Percentiles rank a stretch among this genome's conserved stretches.
phyloP scores from a whole-genome alignment of 208 protist species.

The Acanthamoeba triangularis region DNA sequence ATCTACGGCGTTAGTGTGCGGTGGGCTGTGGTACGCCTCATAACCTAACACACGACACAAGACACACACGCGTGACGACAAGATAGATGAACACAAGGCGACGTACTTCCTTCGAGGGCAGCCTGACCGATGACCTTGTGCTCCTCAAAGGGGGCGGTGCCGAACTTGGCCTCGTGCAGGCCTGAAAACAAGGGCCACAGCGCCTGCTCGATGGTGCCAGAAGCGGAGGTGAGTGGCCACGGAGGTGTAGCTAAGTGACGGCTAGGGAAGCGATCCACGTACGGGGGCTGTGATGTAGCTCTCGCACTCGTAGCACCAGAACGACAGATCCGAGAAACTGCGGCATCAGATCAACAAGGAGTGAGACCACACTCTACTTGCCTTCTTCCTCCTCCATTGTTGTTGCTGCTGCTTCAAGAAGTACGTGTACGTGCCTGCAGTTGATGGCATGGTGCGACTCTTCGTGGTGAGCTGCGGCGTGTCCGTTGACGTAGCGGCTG shows the following conservation, averaged over 20 bases:
- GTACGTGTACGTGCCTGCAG: neutral
- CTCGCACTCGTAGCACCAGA: slow-evolving; percentile 88
- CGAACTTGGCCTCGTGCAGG: slow-evolving; percentile 74
- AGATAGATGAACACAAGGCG: no score
- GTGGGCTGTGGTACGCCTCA: neutral
- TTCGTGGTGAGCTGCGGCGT: slow-evolving; percentile 80
- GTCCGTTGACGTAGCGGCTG: slow-evolving; percentile 84
- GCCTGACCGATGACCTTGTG: neutral
- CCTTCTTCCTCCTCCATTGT: no score
- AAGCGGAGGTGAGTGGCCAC: neutral
- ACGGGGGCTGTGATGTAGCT: slow-evolving; percentile 78
- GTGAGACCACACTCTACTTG: no score
- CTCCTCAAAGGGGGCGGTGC: slow-evolving; percentile 11
- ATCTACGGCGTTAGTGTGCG: neutral
- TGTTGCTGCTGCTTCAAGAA: no score
- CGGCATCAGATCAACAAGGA: neutral
- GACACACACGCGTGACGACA: no score
- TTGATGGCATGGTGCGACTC: slow-evolving; percentile 54
- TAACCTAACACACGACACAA: neutral
- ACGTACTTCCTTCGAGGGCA: slow-evolving; percentile 11
- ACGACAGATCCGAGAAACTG: slow-evolving; percentile 82
- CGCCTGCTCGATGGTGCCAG: neutral
- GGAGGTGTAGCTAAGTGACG: neutral
- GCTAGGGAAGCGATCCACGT: neutral
- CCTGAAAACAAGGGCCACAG: slow-evolving; percentile 46